Evolutionary conservation across 1,284 basidiomycete genomes (phyloP).

Genomic region (Lignosus rhinocerotis): DNA sequence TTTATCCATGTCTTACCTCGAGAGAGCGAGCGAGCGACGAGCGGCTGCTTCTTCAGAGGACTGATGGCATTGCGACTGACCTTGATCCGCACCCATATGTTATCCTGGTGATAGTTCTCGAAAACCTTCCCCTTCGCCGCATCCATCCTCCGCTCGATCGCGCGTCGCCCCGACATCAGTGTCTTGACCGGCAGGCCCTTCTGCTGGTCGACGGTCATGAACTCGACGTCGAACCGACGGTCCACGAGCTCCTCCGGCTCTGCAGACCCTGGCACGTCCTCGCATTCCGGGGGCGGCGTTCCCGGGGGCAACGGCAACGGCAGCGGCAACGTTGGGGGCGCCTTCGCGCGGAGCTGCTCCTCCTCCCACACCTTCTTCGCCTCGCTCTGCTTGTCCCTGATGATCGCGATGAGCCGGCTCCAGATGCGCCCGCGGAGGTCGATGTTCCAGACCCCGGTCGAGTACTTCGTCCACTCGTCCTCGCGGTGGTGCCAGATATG

Average conservation of each 20-base stretch:
- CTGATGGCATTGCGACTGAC: neutral
- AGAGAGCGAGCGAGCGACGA: neutral
- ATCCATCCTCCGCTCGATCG: conserved; percentile 7
- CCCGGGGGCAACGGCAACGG: neutral
- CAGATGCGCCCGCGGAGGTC: conserved; percentile 1
- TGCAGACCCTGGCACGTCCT: neutral
- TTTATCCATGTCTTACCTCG: neutral
- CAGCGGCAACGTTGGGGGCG: neutral
- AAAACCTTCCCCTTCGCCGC: conserved; percentile 12
- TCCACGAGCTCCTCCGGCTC: neutral
- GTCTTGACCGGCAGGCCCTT: conserved; percentile 14
- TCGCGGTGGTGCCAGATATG: conserved; percentile 5
- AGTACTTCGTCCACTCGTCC: conserved; percentile 9
- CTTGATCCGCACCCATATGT: conserved; percentile 18
- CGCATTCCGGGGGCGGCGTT: neutral
- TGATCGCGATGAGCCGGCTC: neutral
- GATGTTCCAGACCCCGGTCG: neutral
- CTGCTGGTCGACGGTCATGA: conserved; percentile 4
- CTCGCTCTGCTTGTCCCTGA: conserved; percentile 1
- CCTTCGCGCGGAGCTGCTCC: conserved; percentile 3
- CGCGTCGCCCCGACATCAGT: conserved; percentile 12
- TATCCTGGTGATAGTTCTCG: conserved; percentile 4
- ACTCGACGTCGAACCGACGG: conserved; percentile 4
- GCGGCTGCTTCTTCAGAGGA: neutral
- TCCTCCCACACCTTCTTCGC: conserved; percentile 7